Percentiles rank a stretch among this genome's conserved stretches.
Conservation (phyloP, 306 rosid genomes). For the Styphnolobium japonicum region DNA sequence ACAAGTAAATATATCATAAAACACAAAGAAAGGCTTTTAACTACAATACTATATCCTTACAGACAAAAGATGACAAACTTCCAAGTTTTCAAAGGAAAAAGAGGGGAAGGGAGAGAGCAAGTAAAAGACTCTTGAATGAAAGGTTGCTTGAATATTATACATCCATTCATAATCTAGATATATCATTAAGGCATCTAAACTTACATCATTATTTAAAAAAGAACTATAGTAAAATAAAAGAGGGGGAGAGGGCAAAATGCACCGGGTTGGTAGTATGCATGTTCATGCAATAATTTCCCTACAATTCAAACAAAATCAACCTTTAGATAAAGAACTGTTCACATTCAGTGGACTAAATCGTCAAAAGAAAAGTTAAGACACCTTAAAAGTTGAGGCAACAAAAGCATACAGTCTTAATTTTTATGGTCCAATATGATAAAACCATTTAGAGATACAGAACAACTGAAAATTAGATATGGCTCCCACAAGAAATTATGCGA, state of each 20-base stretch:
- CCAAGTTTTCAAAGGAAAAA: neutral
- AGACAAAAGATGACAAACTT: conserved; percentile 1
- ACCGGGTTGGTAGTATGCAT: neutral
- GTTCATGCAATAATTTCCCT: neutral
- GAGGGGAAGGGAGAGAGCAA: neutral
- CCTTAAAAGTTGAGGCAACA: neutral
- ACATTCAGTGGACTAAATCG: neutral
- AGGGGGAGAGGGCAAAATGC: neutral
- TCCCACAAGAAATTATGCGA: neutral
- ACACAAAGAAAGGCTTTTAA: neutral
- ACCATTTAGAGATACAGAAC: neutral
- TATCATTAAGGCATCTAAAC: neutral
- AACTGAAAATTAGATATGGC: neutral
- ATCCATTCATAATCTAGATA: neutral
- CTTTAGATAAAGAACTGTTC: neutral
- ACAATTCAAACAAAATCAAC: neutral
- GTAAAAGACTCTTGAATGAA: neutral
- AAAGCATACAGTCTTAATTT: neutral
- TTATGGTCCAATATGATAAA: neutral
- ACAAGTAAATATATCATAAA: conserved; percentile 6
- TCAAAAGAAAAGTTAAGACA: neutral
- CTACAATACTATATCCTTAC: neutral
- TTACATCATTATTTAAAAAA: neutral
- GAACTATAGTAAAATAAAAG: neutral
- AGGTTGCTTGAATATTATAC: neutral